phyloP scores from a whole-genome alignment of 2,329 filamentous ascomycete genomes.

The Neoascochyta sp. region DNA sequence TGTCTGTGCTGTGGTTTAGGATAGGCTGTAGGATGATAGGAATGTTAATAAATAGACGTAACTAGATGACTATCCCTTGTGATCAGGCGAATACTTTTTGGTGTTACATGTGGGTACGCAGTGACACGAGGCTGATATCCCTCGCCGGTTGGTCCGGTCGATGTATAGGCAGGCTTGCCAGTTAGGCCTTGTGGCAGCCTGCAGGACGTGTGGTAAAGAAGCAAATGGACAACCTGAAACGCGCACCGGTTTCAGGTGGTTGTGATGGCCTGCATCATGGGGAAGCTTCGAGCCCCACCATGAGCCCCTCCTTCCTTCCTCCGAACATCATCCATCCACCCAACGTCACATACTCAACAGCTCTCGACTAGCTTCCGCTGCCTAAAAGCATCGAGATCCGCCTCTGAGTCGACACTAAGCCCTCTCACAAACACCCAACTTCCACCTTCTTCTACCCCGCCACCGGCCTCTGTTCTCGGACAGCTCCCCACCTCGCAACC shows the following conservation, averaged over 20 bases:
- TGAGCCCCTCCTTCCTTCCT: slow-evolving; percentile 18
- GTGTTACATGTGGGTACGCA: too few species aligned
- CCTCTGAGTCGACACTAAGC: neutral
- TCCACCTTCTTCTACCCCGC: slow-evolving; percentile 3
- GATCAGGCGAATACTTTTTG: too few species aligned
- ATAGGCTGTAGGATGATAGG: too few species aligned
- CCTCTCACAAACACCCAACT: neutral
- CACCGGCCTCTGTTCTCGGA: slow-evolving; percentile 4
- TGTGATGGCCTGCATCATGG: slow-evolving; percentile 14
- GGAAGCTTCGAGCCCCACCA: slow-evolving; percentile 17
- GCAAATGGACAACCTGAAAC: slow-evolving; percentile 4
- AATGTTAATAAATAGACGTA: too few species aligned
- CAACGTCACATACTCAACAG: slow-evolving; percentile 10
- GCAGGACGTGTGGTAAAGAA: too few species aligned
- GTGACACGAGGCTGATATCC: too few species aligned
- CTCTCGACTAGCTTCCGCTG: slow-evolving; percentile 3
- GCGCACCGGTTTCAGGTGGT: slow-evolving; percentile 9
- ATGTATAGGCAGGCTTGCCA: too few species aligned
- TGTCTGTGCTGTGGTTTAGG: too few species aligned
- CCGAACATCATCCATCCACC: slow-evolving; percentile 13
- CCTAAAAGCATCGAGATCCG: too few species aligned
- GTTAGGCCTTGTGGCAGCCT: too few species aligned
- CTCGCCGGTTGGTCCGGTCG: too few species aligned
- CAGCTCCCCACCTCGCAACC: slow-evolving; percentile 5
- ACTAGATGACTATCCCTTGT: too few species aligned